phyloP scores from a whole-genome alignment of 495 filamentous ascomycete genomes.

The Sordaria brevicollis region DNA sequence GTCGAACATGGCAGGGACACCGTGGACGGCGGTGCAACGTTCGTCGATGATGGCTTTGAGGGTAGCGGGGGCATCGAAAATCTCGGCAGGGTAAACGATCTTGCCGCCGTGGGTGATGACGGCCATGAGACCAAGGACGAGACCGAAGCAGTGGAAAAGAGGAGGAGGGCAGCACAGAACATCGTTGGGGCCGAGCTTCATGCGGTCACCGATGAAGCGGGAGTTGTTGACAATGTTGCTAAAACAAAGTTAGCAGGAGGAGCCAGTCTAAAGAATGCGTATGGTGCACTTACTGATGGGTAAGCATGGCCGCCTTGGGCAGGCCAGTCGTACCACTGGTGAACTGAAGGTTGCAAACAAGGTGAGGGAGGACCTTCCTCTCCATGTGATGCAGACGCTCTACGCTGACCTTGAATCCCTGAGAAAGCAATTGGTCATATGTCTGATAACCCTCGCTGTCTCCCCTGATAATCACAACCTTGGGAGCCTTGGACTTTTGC shows the following conservation, averaged over 20 bases:
- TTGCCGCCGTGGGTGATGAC: slow-evolving; percentile 56
- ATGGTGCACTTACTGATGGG: slow-evolving; percentile 45
- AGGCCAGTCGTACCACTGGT: slow-evolving; percentile 61
- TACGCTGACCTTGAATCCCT: slow-evolving; percentile 30
- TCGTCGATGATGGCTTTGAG: slow-evolving; percentile 51
- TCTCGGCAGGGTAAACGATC: slow-evolving; percentile 54
- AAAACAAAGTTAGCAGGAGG: background rate
- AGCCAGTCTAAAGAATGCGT: background rate
- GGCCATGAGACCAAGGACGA: slow-evolving; percentile 59
- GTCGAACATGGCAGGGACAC: slow-evolving; percentile 67
- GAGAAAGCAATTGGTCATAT: slow-evolving; percentile 40
- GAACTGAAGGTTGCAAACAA: slow-evolving; percentile 63
- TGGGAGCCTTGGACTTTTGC: slow-evolving; percentile 24
- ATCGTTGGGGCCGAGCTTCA: slow-evolving; percentile 51
- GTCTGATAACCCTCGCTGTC: slow-evolving; percentile 38
- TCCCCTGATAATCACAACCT: slow-evolving; percentile 47
- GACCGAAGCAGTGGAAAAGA: slow-evolving; percentile 65
- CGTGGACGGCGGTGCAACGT: slow-evolving; percentile 58
- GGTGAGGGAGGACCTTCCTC: slow-evolving; percentile 41
- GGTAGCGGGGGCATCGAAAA: slow-evolving; percentile 50
- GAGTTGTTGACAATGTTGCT: slow-evolving; percentile 64
- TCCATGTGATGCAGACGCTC: slow-evolving; percentile 24
- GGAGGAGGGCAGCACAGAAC: slow-evolving; percentile 61
- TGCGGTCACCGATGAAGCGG: slow-evolving; percentile 58
- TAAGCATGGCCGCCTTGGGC: slow-evolving; percentile 67